Evolutionary conservation across 371 early-diverging fungal species (phyloP).

Genomic region (Zopfochytrium polystomum): DNA sequence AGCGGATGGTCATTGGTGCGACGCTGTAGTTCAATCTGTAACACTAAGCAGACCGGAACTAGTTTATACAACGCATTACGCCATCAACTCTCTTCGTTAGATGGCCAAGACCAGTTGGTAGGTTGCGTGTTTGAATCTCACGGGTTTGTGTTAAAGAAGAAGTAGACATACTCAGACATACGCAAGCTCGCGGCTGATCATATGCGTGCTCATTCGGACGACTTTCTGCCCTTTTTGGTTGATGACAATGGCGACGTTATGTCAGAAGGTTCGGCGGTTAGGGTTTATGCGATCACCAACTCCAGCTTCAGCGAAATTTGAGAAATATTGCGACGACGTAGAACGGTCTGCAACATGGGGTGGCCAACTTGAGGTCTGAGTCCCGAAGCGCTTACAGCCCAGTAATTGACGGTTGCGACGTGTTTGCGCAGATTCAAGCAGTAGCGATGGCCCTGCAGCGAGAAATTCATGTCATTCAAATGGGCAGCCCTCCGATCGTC

Average conservation of each 20-base stretch:
- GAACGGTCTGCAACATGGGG: slow-evolving; percentile 88
- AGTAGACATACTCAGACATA: slow-evolving; percentile 52
- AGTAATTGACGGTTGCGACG: neutral
- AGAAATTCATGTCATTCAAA: slow-evolving; percentile 75
- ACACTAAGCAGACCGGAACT: too few relatives aligned
- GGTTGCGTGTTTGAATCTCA: neutral
- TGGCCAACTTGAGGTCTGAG: slow-evolving; percentile 83
- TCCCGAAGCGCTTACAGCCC: too few relatives aligned
- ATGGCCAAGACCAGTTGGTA: slow-evolving; percentile 13
- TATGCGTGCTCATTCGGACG: slow-evolving; percentile 74
- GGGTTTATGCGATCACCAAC: neutral
- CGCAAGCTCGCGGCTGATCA: slow-evolving; percentile 71
- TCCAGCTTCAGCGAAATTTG: slow-evolving; percentile 62
- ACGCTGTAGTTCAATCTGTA: too few relatives aligned
- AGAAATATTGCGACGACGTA: slow-evolving; percentile 71
- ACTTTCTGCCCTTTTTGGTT: slow-evolving; percentile 85
- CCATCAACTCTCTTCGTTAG: slow-evolving; percentile 61
- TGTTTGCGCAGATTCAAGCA: slow-evolving; percentile 62
- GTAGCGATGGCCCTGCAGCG: slow-evolving; percentile 66
- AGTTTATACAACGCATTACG: slow-evolving; percentile 84
- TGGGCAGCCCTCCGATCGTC: slow-evolving; percentile 68
- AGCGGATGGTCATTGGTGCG: slow-evolving; percentile 84
- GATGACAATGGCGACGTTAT: slow-evolving; percentile 75
- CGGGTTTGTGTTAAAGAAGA: neutral
- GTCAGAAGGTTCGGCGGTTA: slow-evolving; percentile 45